These are phyloP conservation scores for Moricandia moricandioides DNA, from an alignment of 345 rosid species.

Conservation along the genomic window DNA sequence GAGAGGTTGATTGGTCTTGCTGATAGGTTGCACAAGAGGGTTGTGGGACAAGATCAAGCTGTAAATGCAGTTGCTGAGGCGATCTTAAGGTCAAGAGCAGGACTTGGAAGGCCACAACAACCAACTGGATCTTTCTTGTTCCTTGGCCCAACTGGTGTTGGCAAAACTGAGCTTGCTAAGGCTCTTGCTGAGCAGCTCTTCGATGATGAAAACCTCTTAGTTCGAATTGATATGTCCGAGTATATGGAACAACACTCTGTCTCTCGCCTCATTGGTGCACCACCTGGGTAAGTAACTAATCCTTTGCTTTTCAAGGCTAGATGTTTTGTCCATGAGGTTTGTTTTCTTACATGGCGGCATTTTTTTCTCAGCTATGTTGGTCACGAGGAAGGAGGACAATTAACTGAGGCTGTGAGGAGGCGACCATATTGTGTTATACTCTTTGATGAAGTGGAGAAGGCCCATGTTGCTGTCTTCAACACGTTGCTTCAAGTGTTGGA, in stretches of 20 bases:
- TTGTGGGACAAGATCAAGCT: slow-evolving; percentile 89
- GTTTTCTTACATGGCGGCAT: not conserved
- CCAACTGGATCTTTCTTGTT: slow-evolving; percentile 87
- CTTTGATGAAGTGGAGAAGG: slow-evolving; percentile 94
- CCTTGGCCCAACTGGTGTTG: slow-evolving; percentile 93
- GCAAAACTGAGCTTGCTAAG: slow-evolving; percentile 88
- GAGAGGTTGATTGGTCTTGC: slow-evolving; percentile 73
- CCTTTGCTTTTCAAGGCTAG: not conserved
- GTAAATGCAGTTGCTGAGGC: slow-evolving; percentile 83
- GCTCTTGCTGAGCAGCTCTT: slow-evolving; percentile 95
- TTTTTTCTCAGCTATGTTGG: slow-evolving; percentile 65
- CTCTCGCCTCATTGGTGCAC: slow-evolving; percentile 78
- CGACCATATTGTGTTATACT: slow-evolving; percentile 78
- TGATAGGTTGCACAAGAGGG: slow-evolving; percentile 74
- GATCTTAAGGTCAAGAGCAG: slow-evolving; percentile 80
- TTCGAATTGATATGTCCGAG: slow-evolving; percentile 89
- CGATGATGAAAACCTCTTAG: slow-evolving; percentile 70
- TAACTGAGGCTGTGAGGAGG: slow-evolving; percentile 89
- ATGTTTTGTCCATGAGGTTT: not conserved
- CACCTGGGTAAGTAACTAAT: slow-evolving; percentile 64
- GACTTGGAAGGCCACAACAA: slow-evolving; percentile 88
- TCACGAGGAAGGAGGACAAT: slow-evolving; percentile 94
- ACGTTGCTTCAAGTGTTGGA: slow-evolving; percentile 92
- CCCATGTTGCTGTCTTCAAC: slow-evolving; percentile 81
- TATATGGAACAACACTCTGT: slow-evolving; percentile 90